Conservation (phyloP, 371 early-diverging fungal genomes). For the Nematocida sp. region DNA sequence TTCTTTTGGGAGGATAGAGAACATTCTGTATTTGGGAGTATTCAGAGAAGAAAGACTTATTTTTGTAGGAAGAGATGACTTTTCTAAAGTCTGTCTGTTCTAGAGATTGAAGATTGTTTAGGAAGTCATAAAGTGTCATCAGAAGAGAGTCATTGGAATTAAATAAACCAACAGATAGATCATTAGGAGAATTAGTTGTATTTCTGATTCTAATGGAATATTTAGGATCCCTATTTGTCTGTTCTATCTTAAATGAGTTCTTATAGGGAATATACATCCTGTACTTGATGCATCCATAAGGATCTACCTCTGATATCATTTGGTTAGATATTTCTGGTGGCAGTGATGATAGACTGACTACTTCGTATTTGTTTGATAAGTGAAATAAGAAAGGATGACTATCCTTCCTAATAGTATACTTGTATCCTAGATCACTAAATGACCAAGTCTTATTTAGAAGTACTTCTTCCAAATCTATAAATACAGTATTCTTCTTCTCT, state of each 20-base stretch:
- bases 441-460: slow-evolving; percentile 19
- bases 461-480: slow-evolving; percentile 42
- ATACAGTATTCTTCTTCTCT: slow-evolving; percentile 14
- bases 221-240: background rate
- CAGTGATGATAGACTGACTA: slow-evolving; percentile 29
- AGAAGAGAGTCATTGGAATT: background rate
- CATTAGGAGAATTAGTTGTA: background rate
- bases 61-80: slow-evolving; percentile 28
- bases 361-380: slow-evolving; percentile 36
- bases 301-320: slow-evolving; percentile 3
- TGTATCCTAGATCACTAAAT: slow-evolving; percentile 17
- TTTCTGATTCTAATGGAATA: slow-evolving; percentile 1
- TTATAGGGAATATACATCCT: slow-evolving; percentile 23
- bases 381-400: slow-evolving; percentile 28
- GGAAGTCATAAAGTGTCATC: slow-evolving; percentile 23
- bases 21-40: slow-evolving; percentile 2
- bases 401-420: slow-evolving; percentile 21
- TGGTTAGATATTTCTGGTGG: slow-evolving; percentile 24
- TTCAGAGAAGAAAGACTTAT: background rate
- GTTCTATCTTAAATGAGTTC: background rate
- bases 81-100: slow-evolving; percentile 3
- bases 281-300: slow-evolving; percentile 42
- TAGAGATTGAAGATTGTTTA: slow-evolving; percentile 22
- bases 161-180: background rate
- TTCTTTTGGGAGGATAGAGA: slow-evolving; percentile 23